A percentile compares a stretch with the other conserved stretches of the same genome.
Conservation (phyloP, 257 asterid species). For the Solanum verrucosum region DNA sequence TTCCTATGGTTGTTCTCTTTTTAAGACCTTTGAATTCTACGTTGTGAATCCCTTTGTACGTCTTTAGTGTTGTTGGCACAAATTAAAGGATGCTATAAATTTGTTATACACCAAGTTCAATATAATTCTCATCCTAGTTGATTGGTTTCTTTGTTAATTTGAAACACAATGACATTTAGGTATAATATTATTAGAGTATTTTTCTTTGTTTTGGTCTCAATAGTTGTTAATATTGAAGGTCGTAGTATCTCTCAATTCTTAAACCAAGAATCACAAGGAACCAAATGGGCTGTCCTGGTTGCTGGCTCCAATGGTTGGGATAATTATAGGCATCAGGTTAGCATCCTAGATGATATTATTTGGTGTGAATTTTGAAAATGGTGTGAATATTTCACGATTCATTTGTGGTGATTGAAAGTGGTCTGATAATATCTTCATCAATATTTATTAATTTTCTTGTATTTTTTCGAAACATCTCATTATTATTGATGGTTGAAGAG, state of each 20-base stretch:
- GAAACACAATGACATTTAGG: background rate
- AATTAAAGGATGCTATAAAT: background rate
- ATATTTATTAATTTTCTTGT: background rate
- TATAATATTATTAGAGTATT: background rate
- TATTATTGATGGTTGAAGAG: background rate
- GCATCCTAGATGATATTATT: background rate
- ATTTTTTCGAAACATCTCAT: background rate
- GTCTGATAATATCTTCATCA: background rate
- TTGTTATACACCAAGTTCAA: background rate
- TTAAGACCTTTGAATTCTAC: background rate
- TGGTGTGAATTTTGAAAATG: background rate
- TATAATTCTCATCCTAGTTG: background rate
- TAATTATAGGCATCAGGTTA: slow-evolving; percentile 78
- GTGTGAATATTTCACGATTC: background rate
- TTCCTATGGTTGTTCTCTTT: background rate
- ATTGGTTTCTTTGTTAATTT: background rate
- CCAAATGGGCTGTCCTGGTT: slow-evolving; percentile 82
- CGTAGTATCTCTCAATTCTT: background rate
- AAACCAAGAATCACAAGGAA: slow-evolving; percentile 52
- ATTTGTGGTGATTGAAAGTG: background rate
- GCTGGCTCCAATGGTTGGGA: slow-evolving; percentile 91
- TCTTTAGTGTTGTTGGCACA: background rate
- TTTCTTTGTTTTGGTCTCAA: background rate
- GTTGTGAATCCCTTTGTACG: background rate
- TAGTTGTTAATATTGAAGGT: background rate